Conservation (phyloP, 129 eudicot species). For the Arctium lappa region DNA sequence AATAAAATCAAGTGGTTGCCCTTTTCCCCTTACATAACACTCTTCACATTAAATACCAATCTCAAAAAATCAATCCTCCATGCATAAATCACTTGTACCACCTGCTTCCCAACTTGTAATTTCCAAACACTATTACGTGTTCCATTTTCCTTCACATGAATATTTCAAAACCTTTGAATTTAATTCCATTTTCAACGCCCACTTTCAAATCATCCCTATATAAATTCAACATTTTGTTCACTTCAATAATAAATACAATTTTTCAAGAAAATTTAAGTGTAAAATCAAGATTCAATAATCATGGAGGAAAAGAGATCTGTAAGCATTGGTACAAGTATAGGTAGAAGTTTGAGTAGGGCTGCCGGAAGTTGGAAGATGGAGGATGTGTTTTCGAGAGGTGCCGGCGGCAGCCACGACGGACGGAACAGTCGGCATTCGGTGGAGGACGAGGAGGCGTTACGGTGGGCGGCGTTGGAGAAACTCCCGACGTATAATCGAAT, state of each 20-base stretch:
- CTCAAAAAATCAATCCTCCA: background rate
- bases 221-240: background rate
- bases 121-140: background rate
- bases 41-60: background rate
- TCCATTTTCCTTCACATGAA: background rate
- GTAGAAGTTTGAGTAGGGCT: slow-evolving; percentile 26
- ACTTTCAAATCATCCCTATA: background rate
- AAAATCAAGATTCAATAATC: background rate
- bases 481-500: slow-evolving; percentile 46
- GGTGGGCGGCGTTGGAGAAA: slow-evolving; percentile 61
- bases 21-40: background rate
- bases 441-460: slow-evolving; percentile 51
- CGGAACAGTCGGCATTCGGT: slow-evolving; percentile 6
- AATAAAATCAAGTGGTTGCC: background rate
- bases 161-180: background rate
- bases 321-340: slow-evolving; percentile 15
- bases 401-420: background rate
- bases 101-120: background rate
- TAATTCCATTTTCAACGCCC: background rate
- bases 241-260: too few relatives aligned
- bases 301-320: slow-evolving; percentile 25
- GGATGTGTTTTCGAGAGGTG: slow-evolving; percentile 1
- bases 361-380: slow-evolving; percentile 6
- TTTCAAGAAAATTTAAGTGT: too few relatives aligned
- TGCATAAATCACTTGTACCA: background rate